phyloP scores from a whole-genome alignment of 352 stramenopile genomes.

The Globisporangium mamillatum region DNA sequence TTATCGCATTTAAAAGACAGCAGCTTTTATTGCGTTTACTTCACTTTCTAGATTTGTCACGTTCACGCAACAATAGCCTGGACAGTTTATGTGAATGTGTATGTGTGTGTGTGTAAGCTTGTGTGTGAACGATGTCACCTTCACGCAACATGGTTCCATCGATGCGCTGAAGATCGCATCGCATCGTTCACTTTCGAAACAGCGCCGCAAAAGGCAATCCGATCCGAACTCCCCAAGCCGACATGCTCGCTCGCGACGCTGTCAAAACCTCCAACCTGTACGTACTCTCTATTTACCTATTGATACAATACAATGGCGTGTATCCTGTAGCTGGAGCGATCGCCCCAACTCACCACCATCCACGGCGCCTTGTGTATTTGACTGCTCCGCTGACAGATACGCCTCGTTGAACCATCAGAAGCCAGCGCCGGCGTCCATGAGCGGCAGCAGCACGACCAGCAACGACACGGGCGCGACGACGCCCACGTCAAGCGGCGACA shows the following conservation, averaged over 20 bases:
- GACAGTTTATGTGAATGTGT: too few relatives aligned
- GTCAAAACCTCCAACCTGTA: conserved; percentile 42
- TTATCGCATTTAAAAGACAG: too few relatives aligned
- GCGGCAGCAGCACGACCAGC: conserved; percentile 24
- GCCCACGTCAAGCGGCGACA: conserved; percentile 16
- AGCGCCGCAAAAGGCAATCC: background rate
- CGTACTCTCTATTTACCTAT: conserved; percentile 6
- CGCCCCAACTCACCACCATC: background rate
- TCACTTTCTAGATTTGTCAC: too few relatives aligned
- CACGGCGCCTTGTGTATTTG: background rate
- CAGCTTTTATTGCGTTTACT: background rate
- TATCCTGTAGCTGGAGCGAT: background rate
- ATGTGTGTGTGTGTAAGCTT: too few relatives aligned
- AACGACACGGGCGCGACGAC: conserved; percentile 19
- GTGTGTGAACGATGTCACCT: background rate
- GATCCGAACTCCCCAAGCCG: background rate
- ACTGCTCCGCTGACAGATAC: conserved; percentile 8
- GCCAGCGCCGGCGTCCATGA: conserved; percentile 6
- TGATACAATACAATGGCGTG: background rate
- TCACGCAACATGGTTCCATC: background rate
- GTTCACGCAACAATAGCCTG: too few relatives aligned
- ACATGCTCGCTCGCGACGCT: conserved; percentile 31
- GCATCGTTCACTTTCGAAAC: conserved; percentile 1
- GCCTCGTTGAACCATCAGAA: conserved; percentile 14
- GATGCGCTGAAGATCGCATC: conserved; percentile 8